Base-by-base conservation (phyloP, 2,329 filamentous ascomycete genomes). In the Xylaria sp. region DNA sequence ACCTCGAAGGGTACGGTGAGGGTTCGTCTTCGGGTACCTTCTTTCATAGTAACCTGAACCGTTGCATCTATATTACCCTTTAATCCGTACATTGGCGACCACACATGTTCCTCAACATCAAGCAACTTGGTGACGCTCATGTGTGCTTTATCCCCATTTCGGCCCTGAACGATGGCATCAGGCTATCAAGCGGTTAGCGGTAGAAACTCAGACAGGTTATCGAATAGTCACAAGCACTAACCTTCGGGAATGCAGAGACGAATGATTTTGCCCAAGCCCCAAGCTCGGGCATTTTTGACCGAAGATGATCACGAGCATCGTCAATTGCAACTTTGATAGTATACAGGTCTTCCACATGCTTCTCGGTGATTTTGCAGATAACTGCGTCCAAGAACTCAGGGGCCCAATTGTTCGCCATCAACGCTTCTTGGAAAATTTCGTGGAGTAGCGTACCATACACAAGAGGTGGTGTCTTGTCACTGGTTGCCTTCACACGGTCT, bases 51-150 rank as follows among this genome's bases (percentile, higher is more conserved):
- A 17, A 96, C 92, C 81, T 99, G 93, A 0, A 99, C 92, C 0
- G 96, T 98, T 33, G 96, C 96, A 81, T 99, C 96, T 68, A 99
- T 96, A 74, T 98, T 99, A 36, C 96, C 96, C 79, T 99, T 99
- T 17, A 99, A 84, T 0, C 96, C 96, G 78, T 97, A 99, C 89
- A 94, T 95, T 0, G 96, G 96, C 6, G 95, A 98, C 96, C 96
- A 99, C 33, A 99, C 90, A 77, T 98, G 96, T 79, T 99, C 96
- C 79, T 99, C 96, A 10, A 99, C 93, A 77, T 98, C 96, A 15
- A 99, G 90, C 33, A 99, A 84, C 78, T 98, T 99, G 76, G 91
- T 97, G 73, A 99, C 90, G 73, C 92, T 94, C 87, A 98, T 90
- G 66, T 87, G 91, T 11, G 91, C 88, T 72, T 90, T 91, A 62